phyloP scores from a whole-genome alignment of 176 grass and related monocot genomes.

The Calamus simplicifolius region DNA sequence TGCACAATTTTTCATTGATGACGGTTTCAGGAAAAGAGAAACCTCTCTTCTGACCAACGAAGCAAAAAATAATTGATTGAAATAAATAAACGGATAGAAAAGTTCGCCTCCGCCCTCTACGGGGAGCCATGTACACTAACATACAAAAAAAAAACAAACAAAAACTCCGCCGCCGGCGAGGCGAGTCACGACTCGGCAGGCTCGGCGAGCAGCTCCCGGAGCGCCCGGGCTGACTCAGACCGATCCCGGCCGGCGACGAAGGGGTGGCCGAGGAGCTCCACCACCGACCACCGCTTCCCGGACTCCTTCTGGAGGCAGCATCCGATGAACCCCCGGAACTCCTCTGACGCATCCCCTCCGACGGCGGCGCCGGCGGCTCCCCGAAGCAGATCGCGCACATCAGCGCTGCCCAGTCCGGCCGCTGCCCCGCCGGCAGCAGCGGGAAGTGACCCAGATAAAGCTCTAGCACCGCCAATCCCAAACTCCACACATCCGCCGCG shows the following conservation, averaged over 20 bases:
- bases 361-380: conserved; percentile 45
- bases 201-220: conserved; percentile 13
- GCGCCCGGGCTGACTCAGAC: conserved; percentile 24
- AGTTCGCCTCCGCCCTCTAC: too few species aligned
- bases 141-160: too few species aligned
- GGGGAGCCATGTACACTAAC: too few species aligned
- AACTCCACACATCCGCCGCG: conserved; percentile 83
- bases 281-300: conserved; percentile 47
- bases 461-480: conserved; percentile 64
- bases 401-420: conserved; percentile 78
- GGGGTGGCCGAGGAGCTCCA: conserved; percentile 62
- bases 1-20: too few species aligned
- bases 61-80: too few species aligned
- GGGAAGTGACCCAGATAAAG: conserved; percentile 81
- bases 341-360: conserved; percentile 34
- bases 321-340: conserved; percentile 65
- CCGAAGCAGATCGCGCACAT: conserved; percentile 91
- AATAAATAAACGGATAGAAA: too few species aligned
- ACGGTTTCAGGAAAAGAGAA: too few species aligned
- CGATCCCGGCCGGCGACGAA: conserved; percentile 51
- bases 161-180: too few species aligned
- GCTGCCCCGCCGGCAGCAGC: conserved; percentile 60
- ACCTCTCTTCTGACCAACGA: too few species aligned
- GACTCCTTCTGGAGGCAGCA: conserved; percentile 83
- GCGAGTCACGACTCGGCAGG: too few species aligned